These are phyloP conservation scores for Trichopus zeylanicus DNA, from an alignment of 116 monocot species.

Conservation along the genomic window DNA sequence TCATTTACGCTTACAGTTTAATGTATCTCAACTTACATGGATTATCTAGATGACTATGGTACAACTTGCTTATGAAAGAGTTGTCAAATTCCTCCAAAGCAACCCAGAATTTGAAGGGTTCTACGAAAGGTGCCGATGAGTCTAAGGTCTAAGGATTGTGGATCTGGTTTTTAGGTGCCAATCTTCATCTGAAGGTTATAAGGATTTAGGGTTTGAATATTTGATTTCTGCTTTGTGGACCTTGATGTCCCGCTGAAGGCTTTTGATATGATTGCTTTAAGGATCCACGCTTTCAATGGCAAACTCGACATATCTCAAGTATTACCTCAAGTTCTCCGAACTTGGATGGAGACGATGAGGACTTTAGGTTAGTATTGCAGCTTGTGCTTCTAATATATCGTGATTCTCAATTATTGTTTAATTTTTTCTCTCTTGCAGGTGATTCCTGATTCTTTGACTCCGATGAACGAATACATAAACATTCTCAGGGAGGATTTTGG, in stretches of 20 bases:
- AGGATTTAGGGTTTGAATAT: too few relatives aligned
- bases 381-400: not conserved
- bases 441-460: slow-evolving; percentile 86
- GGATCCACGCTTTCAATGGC: too few relatives aligned
- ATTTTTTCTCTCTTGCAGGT: slow-evolving; percentile 38
- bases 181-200: too few relatives aligned
- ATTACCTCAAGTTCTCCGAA: too few relatives aligned
- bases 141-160: too few relatives aligned
- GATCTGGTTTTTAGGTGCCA: too few relatives aligned
- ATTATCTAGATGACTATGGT: slow-evolving; percentile 71
- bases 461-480: slow-evolving; percentile 63
- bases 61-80: slow-evolving; percentile 66
- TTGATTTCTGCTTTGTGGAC: too few relatives aligned
- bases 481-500: slow-evolving; percentile 58
- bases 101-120: slow-evolving; percentile 66
- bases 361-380: not conserved
- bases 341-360: too few relatives aligned
- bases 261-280: too few relatives aligned
- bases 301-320: too few relatives aligned
- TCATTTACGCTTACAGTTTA: not conserved
- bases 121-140: too few relatives aligned
- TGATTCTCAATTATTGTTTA: not conserved
- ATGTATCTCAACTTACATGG: slow-evolving; percentile 29
- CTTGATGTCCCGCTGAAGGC: too few relatives aligned
- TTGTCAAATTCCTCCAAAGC: slow-evolving; percentile 91